phyloP scores from a whole-genome alignment of 2,329 filamentous ascomycete genomes.

The Epichloe sp. region DNA sequence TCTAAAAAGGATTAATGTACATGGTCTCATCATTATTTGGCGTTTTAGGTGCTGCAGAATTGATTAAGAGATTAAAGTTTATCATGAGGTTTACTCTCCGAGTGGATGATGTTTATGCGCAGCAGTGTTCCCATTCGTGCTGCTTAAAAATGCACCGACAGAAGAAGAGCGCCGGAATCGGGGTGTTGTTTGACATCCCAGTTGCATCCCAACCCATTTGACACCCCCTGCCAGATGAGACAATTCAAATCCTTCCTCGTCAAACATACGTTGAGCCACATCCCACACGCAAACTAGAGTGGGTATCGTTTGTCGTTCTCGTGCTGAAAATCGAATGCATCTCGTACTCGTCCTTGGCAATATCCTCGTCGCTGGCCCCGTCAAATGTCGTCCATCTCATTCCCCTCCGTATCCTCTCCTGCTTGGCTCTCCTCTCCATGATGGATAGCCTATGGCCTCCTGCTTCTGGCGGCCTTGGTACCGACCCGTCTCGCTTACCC shows the following conservation, averaged over 20 bases:
- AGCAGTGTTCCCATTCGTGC: too few relatives aligned
- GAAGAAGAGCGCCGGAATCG: too few relatives aligned
- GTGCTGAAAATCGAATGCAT: not conserved
- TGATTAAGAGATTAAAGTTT: too few relatives aligned
- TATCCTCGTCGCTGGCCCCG: slow-evolving; percentile 20
- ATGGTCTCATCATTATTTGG: too few relatives aligned
- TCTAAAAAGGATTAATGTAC: too few relatives aligned
- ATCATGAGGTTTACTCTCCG: too few relatives aligned
- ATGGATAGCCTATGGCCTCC: not conserved
- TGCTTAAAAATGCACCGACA: too few relatives aligned
- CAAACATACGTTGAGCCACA: not conserved
- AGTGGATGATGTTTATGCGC: too few relatives aligned
- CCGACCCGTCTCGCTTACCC: not conserved
- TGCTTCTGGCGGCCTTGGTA: not conserved
- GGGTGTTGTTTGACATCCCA: too few relatives aligned
- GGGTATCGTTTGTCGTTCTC: not conserved
- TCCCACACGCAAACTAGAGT: not conserved
- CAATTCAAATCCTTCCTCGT: not conserved
- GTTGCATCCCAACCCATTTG: too few relatives aligned
- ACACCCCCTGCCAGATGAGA: too few relatives aligned
- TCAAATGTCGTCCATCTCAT: slow-evolving; percentile 8
- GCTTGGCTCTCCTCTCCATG: slow-evolving; percentile 6
- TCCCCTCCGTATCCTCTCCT: slow-evolving; percentile 9
- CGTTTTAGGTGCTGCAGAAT: too few relatives aligned
- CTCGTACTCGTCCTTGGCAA: slow-evolving; percentile 10